A percentile compares a stretch with the other conserved stretches of the same genome.
Evolutionary conservation across 148 eudicot species (phyloP).

Genomic region (Rhododendron simsii): DNA sequence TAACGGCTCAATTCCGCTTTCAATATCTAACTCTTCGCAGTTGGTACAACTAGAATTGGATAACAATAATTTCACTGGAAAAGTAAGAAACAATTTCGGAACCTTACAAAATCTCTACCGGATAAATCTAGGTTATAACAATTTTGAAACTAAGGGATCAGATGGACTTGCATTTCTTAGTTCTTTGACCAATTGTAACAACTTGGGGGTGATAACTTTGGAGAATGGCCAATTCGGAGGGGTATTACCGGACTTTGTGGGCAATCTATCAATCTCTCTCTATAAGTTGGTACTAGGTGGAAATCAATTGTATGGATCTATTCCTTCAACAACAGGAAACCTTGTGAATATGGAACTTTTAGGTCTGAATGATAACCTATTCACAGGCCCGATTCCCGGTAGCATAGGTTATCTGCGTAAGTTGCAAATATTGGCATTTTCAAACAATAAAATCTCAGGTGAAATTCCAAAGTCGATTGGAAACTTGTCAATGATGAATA

Average conservation of each 20-base stretch:
- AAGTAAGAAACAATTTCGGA: background rate
- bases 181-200: conserved; percentile 14
- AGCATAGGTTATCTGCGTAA: background rate
- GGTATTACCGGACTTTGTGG: background rate
- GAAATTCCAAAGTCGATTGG: too few relatives aligned
- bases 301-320: conserved; percentile 3
- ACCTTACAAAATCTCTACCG: background rate
- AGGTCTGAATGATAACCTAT: background rate
- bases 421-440: too few relatives aligned
- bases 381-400: conserved; percentile 3
- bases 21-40: conserved; percentile 6
- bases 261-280: conserved; percentile 2
- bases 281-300: accelerated
- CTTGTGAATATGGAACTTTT: background rate
- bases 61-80: conserved; percentile 2
- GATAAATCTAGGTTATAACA: background rate
- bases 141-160: background rate
- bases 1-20: background rate
- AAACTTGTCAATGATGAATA: background rate
- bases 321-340: conserved; percentile 10
- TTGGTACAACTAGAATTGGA: background rate
- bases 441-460: too few relatives aligned
- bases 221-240: background rate
- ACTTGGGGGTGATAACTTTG: background rate
- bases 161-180: background rate